Evolutionary conservation across 148 eudicot genomes (phyloP).

Genomic region (Chenopodium berlandieri): DNA sequence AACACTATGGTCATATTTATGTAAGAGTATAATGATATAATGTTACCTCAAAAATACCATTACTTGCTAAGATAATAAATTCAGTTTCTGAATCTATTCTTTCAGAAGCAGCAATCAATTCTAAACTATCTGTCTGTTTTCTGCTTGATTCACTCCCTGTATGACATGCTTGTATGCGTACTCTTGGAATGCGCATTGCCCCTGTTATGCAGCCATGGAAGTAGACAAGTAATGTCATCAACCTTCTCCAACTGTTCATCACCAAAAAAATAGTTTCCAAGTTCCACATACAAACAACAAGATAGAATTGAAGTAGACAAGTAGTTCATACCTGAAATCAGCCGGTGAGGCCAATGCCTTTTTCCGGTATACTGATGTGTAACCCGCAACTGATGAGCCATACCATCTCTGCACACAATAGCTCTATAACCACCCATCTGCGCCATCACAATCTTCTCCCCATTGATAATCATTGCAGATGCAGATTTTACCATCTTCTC

Average conservation of each 20-base stretch:
- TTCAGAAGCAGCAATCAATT: conserved; percentile 39
- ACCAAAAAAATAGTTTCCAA: background rate
- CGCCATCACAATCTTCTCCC: conserved; percentile 70
- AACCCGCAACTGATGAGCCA: conserved; percentile 48
- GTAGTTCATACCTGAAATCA: conserved; percentile 44
- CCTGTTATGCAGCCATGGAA: conserved; percentile 31
- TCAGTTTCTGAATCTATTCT: conserved; percentile 63
- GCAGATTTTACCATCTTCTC: conserved; percentile 36
- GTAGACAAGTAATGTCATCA: background rate
- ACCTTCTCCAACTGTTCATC: background rate
- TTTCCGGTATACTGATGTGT: conserved; percentile 33
- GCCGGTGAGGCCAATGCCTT: conserved; percentile 52
- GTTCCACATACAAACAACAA: background rate
- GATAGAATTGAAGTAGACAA: background rate
- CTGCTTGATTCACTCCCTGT: conserved; percentile 21
- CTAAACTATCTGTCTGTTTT: conserved; percentile 39
- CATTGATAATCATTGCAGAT: conserved; percentile 57
- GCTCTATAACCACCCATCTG: conserved; percentile 69
- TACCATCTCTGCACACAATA: conserved; percentile 69
- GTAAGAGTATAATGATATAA: background rate
- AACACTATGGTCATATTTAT: background rate
- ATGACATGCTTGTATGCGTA: conserved; percentile 24
- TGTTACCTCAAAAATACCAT: conserved; percentile 71
- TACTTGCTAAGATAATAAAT: conserved; percentile 67
- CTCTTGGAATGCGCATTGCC: conserved; percentile 46